Base-by-base conservation (phyloP, 2,329 filamentous ascomycete genomes). In the Ophiostoma quercus region DNA sequence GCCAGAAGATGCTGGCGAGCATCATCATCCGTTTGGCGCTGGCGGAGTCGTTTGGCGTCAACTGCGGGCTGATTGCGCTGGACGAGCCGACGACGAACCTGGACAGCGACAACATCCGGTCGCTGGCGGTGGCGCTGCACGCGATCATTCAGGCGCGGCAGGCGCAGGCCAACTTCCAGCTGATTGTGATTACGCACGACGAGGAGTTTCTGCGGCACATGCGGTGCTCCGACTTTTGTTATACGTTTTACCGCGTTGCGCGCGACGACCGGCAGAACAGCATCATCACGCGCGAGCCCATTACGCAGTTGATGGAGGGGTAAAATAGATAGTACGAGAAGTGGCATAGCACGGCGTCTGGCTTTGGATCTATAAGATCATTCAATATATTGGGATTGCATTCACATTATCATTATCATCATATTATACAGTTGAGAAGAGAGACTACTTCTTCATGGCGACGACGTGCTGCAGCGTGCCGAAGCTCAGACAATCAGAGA, bases 61-160 rank as follows among this genome's bases (percentile, higher is more conserved):
- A 96, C 77, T 99, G 96, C 79, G 95, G 95, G 22, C 86, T 99
- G 70, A 97, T 99, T 77, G 94, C 95, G 47, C 89, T 72, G 16
- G 95, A 99, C 79, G 95, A 99, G 80, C 95, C 95, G 7, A 99
- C 95, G 0, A 99, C 95, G 1, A 99, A 99, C 76, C 88, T 99
- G 62, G 95, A 99, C 78, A 86, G 88, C 72, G 94, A 97, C 81
- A 99, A 99, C 79, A 98, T 98, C 79, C 89, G 90, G 73, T 92
- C 92, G 71, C 85, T 99, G 62, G 95, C 95, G 9, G 85, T 90
- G 78, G 92, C 91, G 66, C 81, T 99, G 75, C 90, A 95, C 76
- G 87, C 89, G 75, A 97, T 99, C 76, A 98, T 99, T 80, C 86
- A 90, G 75, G 82, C 89, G 19, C 88, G 96, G 8, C 88, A 91